Evolutionary conservation across 257 asterid species (phyloP).

Genomic region (Solanum dulcamara): DNA sequence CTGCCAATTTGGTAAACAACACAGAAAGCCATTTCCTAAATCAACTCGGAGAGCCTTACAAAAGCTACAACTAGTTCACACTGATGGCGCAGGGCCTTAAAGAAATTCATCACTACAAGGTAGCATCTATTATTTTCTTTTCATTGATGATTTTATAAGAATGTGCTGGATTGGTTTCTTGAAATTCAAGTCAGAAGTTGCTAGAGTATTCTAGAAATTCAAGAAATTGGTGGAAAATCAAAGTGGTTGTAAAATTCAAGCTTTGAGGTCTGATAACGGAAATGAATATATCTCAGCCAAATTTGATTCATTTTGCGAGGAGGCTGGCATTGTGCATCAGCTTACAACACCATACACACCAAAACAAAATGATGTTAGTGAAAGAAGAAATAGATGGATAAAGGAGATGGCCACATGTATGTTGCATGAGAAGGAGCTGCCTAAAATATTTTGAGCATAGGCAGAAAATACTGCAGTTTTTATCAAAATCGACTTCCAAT

Average conservation of each 20-base stretch:
- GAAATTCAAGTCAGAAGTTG: not conserved
- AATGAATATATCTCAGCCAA: too few relatives aligned
- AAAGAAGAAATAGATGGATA: too few relatives aligned
- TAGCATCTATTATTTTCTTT: not conserved
- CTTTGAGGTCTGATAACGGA: not conserved
- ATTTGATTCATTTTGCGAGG: too few relatives aligned
- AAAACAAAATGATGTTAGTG: too few relatives aligned
- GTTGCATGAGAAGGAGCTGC: not conserved
- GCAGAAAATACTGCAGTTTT: not conserved
- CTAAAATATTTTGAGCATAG: not conserved
- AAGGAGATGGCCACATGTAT: too few relatives aligned
- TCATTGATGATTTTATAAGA: not conserved
- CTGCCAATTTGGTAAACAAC: too few relatives aligned
- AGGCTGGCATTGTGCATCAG: too few relatives aligned
- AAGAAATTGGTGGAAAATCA: not conserved
- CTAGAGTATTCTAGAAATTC: not conserved
- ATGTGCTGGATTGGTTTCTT: not conserved
- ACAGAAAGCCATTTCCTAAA: too few relatives aligned
- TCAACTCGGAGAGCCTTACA: not conserved
- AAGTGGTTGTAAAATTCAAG: not conserved
- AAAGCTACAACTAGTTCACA: not conserved
- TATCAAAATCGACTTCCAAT: not conserved
- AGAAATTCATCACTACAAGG: not conserved
- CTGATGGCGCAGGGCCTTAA: not conserved
- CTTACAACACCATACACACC: too few relatives aligned